Percentiles rank a stretch among this genome's conserved stretches.
These are phyloP conservation scores for Hemisphaericaspora xylanilytica DNA, from an alignment of 1,139 yeast genomes.

Conservation along the genomic window DNA sequence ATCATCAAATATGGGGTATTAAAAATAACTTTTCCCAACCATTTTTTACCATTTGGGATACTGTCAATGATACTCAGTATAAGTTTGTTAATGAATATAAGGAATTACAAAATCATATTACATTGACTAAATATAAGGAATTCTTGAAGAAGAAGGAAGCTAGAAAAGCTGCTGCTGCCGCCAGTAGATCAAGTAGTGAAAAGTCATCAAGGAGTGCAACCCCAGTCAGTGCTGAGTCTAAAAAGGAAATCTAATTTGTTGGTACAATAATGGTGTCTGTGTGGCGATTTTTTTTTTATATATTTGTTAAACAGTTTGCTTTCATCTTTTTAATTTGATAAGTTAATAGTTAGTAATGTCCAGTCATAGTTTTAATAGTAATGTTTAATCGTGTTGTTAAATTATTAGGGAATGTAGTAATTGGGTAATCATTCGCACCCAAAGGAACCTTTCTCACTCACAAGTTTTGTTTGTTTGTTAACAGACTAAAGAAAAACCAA, in stretches of 20 bases:
- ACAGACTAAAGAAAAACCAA: too few relatives aligned
- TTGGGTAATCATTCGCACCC: too few relatives aligned
- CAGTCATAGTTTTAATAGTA: not conserved
- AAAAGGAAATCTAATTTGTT: constrained; percentile 10
- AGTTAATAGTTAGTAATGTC: constrained; percentile 1
- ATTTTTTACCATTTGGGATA: constrained; percentile 93
- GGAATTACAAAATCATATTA: constrained; percentile 54
- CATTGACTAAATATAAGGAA: constrained; percentile 59
- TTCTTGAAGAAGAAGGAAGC: constrained; percentile 44
- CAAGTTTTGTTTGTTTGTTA: too few relatives aligned
- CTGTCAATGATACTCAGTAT: constrained; percentile 66
- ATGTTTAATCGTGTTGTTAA: constrained; percentile 2
- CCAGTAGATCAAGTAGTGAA: constrained; percentile 1
- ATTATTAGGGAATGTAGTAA: too few relatives aligned
- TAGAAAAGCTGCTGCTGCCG: constrained; percentile 7
- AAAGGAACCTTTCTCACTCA: too few relatives aligned
- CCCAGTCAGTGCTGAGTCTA: constrained; percentile 2
- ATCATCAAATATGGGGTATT: constrained; percentile 94
- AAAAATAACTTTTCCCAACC: constrained; percentile 96
- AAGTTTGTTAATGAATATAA: constrained; percentile 61
- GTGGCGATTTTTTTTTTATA: not conserved
- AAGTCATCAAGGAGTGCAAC: not conserved
- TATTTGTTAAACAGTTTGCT: too few relatives aligned
- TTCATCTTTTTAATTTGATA: too few relatives aligned
- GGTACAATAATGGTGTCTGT: not conserved